Evolutionary conservation across 768 basidiomycete genomes (phyloP).

Genomic region (Plicaturopsis crispa): DNA sequence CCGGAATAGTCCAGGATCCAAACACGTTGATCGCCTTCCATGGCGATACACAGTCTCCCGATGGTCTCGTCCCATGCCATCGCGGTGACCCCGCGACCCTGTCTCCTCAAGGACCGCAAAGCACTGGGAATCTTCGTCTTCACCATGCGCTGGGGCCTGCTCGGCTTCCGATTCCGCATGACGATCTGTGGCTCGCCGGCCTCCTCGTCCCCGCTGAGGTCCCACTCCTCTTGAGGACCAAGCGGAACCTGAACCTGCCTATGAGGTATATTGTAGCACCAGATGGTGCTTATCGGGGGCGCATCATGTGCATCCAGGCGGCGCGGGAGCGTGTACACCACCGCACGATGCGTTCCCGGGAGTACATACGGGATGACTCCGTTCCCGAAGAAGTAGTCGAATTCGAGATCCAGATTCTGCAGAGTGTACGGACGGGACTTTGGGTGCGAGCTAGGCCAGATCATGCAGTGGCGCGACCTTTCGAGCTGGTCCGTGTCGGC

Average conservation of each 20-base stretch:
- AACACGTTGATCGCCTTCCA: slow-evolving; percentile 30
- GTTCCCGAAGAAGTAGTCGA: slow-evolving; percentile 22
- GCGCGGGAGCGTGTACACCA: slow-evolving; percentile 30
- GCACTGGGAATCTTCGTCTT: too few relatives aligned
- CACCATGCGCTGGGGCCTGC: slow-evolving; percentile 9
- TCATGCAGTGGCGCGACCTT: too few relatives aligned
- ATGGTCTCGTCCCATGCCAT: slow-evolving; percentile 63
- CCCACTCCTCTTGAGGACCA: slow-evolving; percentile 8
- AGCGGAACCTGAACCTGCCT: slow-evolving; percentile 9
- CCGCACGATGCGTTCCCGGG: slow-evolving; percentile 34
- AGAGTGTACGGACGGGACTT: too few relatives aligned
- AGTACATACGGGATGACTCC: too few relatives aligned
- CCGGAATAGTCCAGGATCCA: slow-evolving; percentile 44
- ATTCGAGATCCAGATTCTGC: too few relatives aligned
- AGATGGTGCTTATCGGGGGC: background rate
- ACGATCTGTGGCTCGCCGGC: slow-evolving; percentile 14
- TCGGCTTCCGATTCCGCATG: slow-evolving; percentile 13
- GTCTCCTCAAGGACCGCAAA: slow-evolving; percentile 9
- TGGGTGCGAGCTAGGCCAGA: too few relatives aligned
- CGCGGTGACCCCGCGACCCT: slow-evolving; percentile 29
- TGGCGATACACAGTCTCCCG: slow-evolving; percentile 49
- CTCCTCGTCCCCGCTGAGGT: slow-evolving; percentile 12
- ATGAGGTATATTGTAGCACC: slow-evolving; percentile 2
- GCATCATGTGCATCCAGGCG: too few relatives aligned
- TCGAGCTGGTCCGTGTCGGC: too few relatives aligned